Percentiles rank a stretch among this genome's conserved stretches.
Evolutionary conservation across 148 eudicot species (phyloP).

Genomic region (Fagopyrum tataricum): DNA sequence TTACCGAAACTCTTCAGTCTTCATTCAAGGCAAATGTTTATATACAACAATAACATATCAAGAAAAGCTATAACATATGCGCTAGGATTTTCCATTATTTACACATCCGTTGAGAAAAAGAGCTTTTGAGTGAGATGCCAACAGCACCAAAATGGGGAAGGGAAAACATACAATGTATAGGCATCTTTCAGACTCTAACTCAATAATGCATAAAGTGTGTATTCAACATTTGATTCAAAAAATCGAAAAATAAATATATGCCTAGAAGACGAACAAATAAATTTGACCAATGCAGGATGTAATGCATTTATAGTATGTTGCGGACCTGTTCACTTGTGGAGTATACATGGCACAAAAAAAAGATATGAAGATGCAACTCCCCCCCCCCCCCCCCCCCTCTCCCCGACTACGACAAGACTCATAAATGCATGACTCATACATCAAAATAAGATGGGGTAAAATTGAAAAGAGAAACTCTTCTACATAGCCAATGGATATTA

Average conservation of each 20-base stretch:
- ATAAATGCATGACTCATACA: conserved; percentile 8
- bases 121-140: background rate
- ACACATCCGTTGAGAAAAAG: background rate
- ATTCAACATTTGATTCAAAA: conserved; percentile 1
- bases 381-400: conserved; percentile 8
- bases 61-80: background rate
- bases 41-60: background rate
- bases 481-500: conserved; percentile 7
- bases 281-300: conserved; percentile 2
- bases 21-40: background rate
- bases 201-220: background rate
- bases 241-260: background rate
- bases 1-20: background rate
- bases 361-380: conserved; percentile 10
- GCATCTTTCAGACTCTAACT: background rate
- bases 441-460: background rate
- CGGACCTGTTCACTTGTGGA: conserved; percentile 10
- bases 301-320: background rate
- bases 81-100: background rate
- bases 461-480: background rate
- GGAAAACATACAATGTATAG: background rate
- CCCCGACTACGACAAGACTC: conserved; percentile 11
- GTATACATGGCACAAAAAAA: conserved; percentile 12
- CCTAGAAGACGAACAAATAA: background rate
- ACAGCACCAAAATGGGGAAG: background rate